These are phyloP conservation scores for Boletus huronensis DNA, from an alignment of 768 basidiomycete genomes.

Conservation along the genomic window DNA sequence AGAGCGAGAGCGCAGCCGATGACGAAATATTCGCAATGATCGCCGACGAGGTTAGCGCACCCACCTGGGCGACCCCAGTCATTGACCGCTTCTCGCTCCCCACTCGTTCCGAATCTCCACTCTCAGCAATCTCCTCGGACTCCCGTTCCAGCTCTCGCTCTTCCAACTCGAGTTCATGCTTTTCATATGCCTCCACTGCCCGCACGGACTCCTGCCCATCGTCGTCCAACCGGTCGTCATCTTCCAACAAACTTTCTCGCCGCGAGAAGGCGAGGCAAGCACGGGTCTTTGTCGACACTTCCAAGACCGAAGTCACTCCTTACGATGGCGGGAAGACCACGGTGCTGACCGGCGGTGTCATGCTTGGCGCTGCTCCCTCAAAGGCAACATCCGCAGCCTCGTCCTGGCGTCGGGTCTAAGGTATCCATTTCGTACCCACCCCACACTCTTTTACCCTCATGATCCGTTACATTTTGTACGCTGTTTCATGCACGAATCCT, in stretches of 20 bases:
- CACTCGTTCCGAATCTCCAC: constrained; percentile 52
- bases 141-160: constrained; percentile 58
- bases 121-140: constrained; percentile 52
- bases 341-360: constrained; percentile 82
- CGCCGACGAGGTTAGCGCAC: constrained; percentile 64
- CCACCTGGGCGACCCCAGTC: constrained; percentile 68
- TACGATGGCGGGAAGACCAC: constrained; percentile 89
- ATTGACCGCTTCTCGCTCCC: constrained; percentile 55
- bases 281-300: constrained; percentile 68
- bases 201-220: constrained; percentile 49
- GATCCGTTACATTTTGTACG: constrained; percentile 22
- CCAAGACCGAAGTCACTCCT: constrained; percentile 77
- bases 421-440: constrained; percentile 6
- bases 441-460: constrained; percentile 26
- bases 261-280: constrained; percentile 67
- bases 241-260: constrained; percentile 55
- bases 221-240: constrained; percentile 36
- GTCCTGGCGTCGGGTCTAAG: constrained; percentile 62
- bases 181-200: constrained; percentile 64
- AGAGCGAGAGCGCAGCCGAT: constrained; percentile 68
- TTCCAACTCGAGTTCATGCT: constrained; percentile 68
- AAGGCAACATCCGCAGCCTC: constrained; percentile 30
- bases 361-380: constrained; percentile 60
- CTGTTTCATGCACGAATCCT: constrained; percentile 21
- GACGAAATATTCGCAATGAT: constrained; percentile 73